phyloP scores from a whole-genome alignment of 2,329 filamentous ascomycete genomes.

The Lasiodiplodia theobromae region DNA sequence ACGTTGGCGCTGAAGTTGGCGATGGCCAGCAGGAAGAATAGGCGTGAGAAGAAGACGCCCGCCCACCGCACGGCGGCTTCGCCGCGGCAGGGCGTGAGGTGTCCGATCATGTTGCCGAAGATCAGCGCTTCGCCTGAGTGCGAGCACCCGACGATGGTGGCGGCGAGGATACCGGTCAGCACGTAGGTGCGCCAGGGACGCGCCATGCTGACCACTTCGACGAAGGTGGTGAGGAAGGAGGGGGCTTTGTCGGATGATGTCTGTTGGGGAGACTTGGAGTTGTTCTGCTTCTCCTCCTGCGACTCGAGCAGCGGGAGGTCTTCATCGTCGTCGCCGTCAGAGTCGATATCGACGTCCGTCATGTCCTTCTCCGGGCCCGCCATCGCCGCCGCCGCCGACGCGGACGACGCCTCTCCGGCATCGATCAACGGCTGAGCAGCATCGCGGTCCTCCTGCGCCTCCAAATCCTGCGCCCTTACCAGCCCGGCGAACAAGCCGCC shows the following conservation, averaged over 20 bases:
- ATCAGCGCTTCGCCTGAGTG: conserved; percentile 8
- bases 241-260: not conserved
- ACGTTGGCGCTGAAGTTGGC: conserved; percentile 7
- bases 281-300: conserved; percentile 3
- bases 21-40: conserved; percentile 11
- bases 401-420: not conserved
- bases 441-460: not conserved
- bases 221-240: conserved; percentile 14
- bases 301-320: conserved; percentile 15
- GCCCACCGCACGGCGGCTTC: not conserved
- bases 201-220: not conserved
- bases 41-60: not conserved
- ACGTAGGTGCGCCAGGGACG: conserved; percentile 3
- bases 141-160: conserved; percentile 13
- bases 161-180: not conserved
- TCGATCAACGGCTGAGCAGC: not conserved
- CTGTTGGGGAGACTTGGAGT: not conserved
- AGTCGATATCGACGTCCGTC: conserved; percentile 5
- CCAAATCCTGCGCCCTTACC: conserved; percentile 5
- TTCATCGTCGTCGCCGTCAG: not conserved
- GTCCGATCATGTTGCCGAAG: conserved; percentile 16
- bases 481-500: conserved; percentile 49
- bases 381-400: not conserved
- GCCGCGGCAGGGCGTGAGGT: not conserved
- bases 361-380: not conserved